phyloP scores from a whole-genome alignment of 73 alveolate species.

The Symbiodinium pilosum region DNA sequence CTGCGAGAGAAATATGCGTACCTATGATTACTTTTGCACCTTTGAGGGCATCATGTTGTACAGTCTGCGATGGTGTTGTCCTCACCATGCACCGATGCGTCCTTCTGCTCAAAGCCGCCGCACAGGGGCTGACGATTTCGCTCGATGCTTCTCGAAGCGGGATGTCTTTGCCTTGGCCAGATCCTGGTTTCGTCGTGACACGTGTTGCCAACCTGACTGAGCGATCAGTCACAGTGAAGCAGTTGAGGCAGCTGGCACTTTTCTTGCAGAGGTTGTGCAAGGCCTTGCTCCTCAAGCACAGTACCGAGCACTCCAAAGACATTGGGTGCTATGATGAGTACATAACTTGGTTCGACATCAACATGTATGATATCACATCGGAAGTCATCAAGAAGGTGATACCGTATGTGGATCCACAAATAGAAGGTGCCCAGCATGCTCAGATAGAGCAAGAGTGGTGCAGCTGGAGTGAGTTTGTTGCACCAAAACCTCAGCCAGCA shows the following conservation, averaged over 20 bases:
- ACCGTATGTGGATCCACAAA: neutral
- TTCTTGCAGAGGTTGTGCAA: conserved; percentile 24
- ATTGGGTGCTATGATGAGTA: conserved; percentile 17
- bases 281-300: conserved; percentile 5
- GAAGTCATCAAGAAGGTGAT: conserved; percentile 42
- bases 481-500: neutral
- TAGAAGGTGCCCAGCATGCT: neutral
- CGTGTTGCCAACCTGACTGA: neutral
- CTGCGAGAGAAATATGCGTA: too few relatives aligned
- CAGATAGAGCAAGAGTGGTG: neutral
- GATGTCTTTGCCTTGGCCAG: neutral
- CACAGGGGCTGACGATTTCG: too few relatives aligned
- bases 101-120: too few relatives aligned
- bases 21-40: too few relatives aligned
- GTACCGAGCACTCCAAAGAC: neutral
- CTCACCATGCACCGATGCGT: too few relatives aligned
- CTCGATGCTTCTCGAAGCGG: neutral
- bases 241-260: neutral
- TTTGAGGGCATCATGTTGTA: too few relatives aligned
- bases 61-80: too few relatives aligned
- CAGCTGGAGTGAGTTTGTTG: conserved; percentile 30
- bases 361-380: conserved; percentile 7
- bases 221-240: conserved; percentile 14
- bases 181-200: neutral
- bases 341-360: neutral